Evolutionary conservation across 176 grass and related monocot genomes (phyloP).

Genomic region (Carex scoparia): DNA sequence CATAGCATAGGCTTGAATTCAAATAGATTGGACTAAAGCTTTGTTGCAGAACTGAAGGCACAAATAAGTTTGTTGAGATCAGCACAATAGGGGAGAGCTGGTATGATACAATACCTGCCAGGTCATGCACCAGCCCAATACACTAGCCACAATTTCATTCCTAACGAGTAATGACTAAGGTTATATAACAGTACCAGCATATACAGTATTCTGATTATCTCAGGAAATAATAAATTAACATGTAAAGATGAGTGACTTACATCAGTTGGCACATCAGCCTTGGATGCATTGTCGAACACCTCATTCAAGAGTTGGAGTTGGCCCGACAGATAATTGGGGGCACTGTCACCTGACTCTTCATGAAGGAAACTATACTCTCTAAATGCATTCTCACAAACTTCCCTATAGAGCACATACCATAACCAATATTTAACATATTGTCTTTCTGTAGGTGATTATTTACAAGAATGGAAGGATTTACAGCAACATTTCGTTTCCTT

Average conservation of each 20-base stretch:
- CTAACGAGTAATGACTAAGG: neutral
- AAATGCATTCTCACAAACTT: conserved; percentile 67
- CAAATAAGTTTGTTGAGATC: neutral
- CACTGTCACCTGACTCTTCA: conserved; percentile 28
- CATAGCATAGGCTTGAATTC: neutral
- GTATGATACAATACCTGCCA: neutral
- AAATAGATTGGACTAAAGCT: neutral
- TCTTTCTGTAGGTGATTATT: neutral
- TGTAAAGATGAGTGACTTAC: conserved; percentile 27
- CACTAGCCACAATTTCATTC: neutral
- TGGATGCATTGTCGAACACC: conserved; percentile 48
- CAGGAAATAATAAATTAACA: conserved; percentile 2
- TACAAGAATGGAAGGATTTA: too few relatives aligned
- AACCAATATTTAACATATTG: neutral
- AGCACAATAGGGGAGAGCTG: neutral
- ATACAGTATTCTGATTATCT: neutral
- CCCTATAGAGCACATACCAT: conserved; percentile 28
- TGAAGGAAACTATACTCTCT: conserved; percentile 61
- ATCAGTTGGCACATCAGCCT: conserved; percentile 45
- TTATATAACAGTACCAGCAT: neutral
- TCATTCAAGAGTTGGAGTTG: conserved; percentile 56
- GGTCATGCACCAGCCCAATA: neutral
- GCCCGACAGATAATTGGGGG: conserved; percentile 35
- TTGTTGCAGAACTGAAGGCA: neutral
- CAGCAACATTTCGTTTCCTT: too few relatives aligned